These are phyloP conservation scores for Inonotus obliquus DNA, from an alignment of 1,284 basidiomycete species.

Conservation along the genomic window DNA sequence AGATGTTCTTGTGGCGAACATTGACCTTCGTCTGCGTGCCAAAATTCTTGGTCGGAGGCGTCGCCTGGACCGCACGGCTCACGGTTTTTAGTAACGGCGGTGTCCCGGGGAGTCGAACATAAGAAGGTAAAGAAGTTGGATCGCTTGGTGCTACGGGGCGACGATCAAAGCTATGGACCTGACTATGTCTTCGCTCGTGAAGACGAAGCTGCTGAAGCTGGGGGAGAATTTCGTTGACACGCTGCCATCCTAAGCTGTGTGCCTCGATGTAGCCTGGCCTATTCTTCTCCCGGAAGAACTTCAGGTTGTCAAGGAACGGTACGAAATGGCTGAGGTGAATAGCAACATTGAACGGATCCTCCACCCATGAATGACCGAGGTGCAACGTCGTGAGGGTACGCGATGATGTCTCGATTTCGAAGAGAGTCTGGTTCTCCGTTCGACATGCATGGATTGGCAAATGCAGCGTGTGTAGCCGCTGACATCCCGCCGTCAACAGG, in stretches of 20 bases:
- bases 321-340: conserved; percentile 71
- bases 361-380: conserved; percentile 67
- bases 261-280: conserved; percentile 62
- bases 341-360: conserved; percentile 59
- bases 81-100: conserved; percentile 46
- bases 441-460: conserved; percentile 56
- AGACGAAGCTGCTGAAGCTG: conserved; percentile 61
- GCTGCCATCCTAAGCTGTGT: conserved; percentile 55
- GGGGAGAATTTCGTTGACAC: conserved; percentile 59
- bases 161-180: conserved; percentile 26
- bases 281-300: conserved; percentile 72
- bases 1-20: conserved; percentile 21
- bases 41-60: conserved; percentile 39
- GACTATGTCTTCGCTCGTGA: conserved; percentile 39
- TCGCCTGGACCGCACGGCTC: conserved; percentile 41
- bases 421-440: conserved; percentile 41
- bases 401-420: conserved; percentile 47
- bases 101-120: conserved; percentile 45
- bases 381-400: conserved; percentile 60
- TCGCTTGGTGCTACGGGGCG: conserved; percentile 11
- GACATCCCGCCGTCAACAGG: conserved; percentile 52
- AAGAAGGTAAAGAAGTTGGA: conserved; percentile 29
- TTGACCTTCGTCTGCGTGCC: conserved; percentile 42
- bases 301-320: conserved; percentile 60
- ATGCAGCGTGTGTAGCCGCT: conserved; percentile 55